Conservation (phyloP, 306 rosid species). For the Datisca glomerata region DNA sequence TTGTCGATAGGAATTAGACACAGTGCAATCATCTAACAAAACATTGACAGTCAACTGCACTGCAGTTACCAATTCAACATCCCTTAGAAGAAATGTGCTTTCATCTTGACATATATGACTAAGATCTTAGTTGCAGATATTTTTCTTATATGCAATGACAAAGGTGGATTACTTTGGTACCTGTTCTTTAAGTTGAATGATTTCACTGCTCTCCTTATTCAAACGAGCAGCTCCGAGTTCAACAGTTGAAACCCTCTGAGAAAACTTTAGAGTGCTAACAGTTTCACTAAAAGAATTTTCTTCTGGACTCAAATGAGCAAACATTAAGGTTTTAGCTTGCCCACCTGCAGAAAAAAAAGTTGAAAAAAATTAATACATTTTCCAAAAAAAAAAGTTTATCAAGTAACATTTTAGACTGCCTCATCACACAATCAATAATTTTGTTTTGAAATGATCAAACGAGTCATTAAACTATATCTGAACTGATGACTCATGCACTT, state of each 20-base stretch:
- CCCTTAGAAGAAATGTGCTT: no score
- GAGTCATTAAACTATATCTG: no score
- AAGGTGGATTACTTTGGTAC: constrained; percentile 27
- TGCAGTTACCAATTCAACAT: no score
- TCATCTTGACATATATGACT: no score
- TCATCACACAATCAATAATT: no score
- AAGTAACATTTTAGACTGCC: no score
- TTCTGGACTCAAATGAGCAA: constrained; percentile 93
- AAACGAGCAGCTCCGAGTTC: constrained; percentile 77
- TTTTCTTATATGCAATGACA: background rate
- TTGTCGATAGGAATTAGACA: no score
- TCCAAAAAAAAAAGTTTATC: background rate
- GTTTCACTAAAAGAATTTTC: constrained; percentile 83
- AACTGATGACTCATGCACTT: no score
- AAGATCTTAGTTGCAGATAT: no score
- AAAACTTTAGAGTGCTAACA: constrained; percentile 75
- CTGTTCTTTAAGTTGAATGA: constrained; percentile 77
- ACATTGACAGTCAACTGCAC: no score
- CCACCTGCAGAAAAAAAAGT: constrained; percentile 47
- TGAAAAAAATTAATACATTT: constrained; percentile 9
- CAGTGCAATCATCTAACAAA: no score
- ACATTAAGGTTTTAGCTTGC: constrained; percentile 92
- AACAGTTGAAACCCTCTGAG: constrained; percentile 79
- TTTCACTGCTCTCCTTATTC: constrained; percentile 71
- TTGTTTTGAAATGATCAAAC: no score